phyloP scores from a whole-genome alignment of 768 basidiomycete genomes.

The Agaricus blazei region DNA sequence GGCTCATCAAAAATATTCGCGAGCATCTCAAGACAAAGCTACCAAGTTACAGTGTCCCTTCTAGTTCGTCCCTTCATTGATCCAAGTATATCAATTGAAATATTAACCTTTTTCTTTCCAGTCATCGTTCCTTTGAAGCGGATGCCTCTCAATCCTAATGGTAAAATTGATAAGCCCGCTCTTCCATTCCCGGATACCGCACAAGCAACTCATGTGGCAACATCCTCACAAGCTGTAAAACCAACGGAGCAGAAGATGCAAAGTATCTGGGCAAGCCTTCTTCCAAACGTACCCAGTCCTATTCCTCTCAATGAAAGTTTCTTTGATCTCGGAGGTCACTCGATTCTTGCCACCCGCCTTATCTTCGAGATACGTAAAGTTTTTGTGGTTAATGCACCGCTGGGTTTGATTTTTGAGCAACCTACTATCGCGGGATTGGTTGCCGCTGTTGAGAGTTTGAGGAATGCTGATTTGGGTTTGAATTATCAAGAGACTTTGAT shows the following conservation, averaged over 20 bases:
- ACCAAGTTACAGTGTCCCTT: constrained; percentile 90
- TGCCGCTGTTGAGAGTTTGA: constrained; percentile 65
- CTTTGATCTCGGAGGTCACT: constrained; percentile 98
- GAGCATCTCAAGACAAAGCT: constrained; percentile 96
- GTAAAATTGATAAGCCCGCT: constrained; percentile 97
- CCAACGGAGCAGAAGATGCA: constrained; percentile 79
- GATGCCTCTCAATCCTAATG: constrained; percentile 98
- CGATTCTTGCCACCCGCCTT: constrained; percentile 93
- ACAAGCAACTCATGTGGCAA: constrained; percentile 46
- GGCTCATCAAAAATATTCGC: constrained; percentile 88
- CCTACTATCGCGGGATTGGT: constrained; percentile 83
- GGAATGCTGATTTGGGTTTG: constrained; percentile 79
- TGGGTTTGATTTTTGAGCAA: constrained; percentile 87
- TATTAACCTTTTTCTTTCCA: constrained; percentile 22
- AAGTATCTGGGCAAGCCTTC: constrained; percentile 77
- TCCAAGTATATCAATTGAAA: neutral
- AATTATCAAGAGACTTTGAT: constrained; percentile 1
- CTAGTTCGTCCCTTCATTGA: constrained; percentile 49
- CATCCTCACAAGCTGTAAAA: constrained; percentile 31
- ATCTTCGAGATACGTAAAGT: constrained; percentile 94
- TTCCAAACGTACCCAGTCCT: constrained; percentile 72
- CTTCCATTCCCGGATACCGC: constrained; percentile 98
- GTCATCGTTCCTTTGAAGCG: constrained; percentile 93
- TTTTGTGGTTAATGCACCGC: constrained; percentile 86
- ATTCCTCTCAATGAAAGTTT: constrained; percentile 91